Conservation (phyloP, 2,329 filamentous ascomycete genomes). For the Pseudogymnoascus sp. region DNA sequence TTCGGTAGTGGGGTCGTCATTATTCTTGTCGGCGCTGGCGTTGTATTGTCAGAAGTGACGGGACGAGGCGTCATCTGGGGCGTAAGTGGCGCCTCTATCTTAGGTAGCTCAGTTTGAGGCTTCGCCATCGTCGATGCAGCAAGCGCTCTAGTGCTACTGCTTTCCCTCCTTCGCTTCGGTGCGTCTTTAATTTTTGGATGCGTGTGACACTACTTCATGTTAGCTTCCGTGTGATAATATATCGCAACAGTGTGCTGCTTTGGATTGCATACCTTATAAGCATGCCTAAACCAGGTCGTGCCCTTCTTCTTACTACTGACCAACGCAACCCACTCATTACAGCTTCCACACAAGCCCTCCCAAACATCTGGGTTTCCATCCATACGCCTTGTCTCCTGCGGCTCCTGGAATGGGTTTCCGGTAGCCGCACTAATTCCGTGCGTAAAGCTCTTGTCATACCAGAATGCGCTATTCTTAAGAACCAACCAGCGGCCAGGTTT, state of each 20-base stretch:
- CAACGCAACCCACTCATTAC: conserved; percentile 71
- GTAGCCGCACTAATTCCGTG: conserved; percentile 80
- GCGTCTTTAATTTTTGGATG: conserved; percentile 64
- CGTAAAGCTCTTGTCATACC: conserved; percentile 88
- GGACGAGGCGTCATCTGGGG: conserved; percentile 35
- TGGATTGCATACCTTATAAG: conserved; percentile 60
- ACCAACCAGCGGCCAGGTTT: conserved; percentile 80
- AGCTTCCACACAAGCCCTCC: conserved; percentile 71
- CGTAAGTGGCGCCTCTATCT: conserved; percentile 37
- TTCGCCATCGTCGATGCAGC: conserved; percentile 36
- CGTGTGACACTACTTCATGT: conserved; percentile 51
- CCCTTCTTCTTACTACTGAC: conserved; percentile 85
- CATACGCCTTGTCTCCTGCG: conserved; percentile 64
- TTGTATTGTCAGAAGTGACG: conserved; percentile 33
- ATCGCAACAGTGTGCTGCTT: neutral
- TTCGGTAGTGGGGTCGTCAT: neutral
- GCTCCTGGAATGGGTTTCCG: conserved; percentile 68
- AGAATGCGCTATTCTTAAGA: conserved; percentile 83
- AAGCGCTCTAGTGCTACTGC: conserved; percentile 36
- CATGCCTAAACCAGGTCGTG: conserved; percentile 86
- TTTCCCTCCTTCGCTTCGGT: conserved; percentile 58
- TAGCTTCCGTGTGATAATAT: conserved; percentile 8
- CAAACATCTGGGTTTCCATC: conserved; percentile 74
- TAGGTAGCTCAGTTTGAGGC: conserved; percentile 25
- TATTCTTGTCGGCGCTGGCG: conserved; percentile 13